Evolutionary conservation across 163 green algal genomes (phyloP).

Genomic region (Trebouxia gelatinosa): DNA sequence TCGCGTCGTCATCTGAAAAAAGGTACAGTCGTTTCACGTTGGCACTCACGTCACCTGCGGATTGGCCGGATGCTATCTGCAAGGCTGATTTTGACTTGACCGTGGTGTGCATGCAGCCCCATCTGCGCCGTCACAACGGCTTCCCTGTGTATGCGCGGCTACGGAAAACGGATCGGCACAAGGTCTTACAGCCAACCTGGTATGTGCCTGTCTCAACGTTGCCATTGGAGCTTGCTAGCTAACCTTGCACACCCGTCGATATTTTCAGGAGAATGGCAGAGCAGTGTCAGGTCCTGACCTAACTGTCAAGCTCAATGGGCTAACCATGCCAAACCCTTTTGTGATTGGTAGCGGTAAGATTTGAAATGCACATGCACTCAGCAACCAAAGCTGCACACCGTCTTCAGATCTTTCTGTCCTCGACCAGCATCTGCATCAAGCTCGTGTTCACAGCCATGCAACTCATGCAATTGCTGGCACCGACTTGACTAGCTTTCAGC

Average conservation of each 20-base stretch:
- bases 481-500: background rate
- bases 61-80: too few relatives aligned
- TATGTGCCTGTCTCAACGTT: background rate
- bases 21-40: too few relatives aligned
- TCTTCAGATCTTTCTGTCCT: background rate
- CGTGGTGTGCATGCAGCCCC: too few relatives aligned
- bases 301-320: slow-evolving; percentile 65
- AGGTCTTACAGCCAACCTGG: background rate
- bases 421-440: too few relatives aligned
- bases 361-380: background rate
- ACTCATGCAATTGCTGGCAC: background rate
- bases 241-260: background rate
- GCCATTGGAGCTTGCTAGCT: background rate
- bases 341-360: slow-evolving; percentile 81
- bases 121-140: too few relatives aligned
- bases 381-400: background rate
- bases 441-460: too few relatives aligned
- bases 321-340: slow-evolving; percentile 98
- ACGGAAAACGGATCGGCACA: slow-evolving; percentile 5
- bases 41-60: too few relatives aligned
- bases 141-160: background rate
- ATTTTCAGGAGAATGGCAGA: slow-evolving; percentile 42
- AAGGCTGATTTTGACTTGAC: too few relatives aligned
- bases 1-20: too few relatives aligned
- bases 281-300: slow-evolving; percentile 64